These are phyloP conservation scores for Pichia sp. DNA, from an alignment of 1,139 yeast genomes.

Conservation along the genomic window DNA sequence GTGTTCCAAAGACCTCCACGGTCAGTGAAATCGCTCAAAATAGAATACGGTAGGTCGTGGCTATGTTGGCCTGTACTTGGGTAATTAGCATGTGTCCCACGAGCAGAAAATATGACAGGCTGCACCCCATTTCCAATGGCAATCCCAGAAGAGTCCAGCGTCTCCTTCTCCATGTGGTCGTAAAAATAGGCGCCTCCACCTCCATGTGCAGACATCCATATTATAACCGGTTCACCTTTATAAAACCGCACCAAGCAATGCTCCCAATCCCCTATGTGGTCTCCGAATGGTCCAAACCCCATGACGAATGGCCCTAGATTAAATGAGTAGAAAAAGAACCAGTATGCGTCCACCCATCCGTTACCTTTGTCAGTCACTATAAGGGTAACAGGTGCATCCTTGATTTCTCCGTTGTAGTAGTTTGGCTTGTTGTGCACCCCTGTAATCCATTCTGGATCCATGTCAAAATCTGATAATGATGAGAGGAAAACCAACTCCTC, in stretches of 20 bases:
- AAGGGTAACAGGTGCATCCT: conserved; percentile 74
- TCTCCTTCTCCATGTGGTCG: conserved; percentile 53
- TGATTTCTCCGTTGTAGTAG: conserved; percentile 63
- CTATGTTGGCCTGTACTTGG: conserved; percentile 96
- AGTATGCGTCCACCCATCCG: conserved; percentile 88
- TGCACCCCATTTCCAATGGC: conserved; percentile 29
- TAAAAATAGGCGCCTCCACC: conserved; percentile 90
- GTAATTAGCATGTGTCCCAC: conserved; percentile 97
- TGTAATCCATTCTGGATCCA: conserved; percentile 83
- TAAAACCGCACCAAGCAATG: conserved; percentile 83
- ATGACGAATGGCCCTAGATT: conserved; percentile 94
- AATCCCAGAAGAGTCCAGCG: conserved; percentile 13
- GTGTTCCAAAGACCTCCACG: conserved; percentile 97
- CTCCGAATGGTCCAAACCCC: conserved; percentile 97
- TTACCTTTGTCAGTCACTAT: conserved; percentile 88
- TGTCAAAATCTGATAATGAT: conserved; percentile 63
- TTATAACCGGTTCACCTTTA: conserved; percentile 71
- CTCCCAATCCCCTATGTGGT: conserved; percentile 98
- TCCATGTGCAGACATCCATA: conserved; percentile 99
- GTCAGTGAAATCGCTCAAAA: conserved; percentile 88
- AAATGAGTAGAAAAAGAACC: conserved; percentile 95
- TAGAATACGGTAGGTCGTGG: conserved; percentile 89
- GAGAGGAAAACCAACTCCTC: conserved; percentile 47
- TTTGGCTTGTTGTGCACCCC: conserved; percentile 68
- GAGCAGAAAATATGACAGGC: conserved; percentile 84